A percentile compares a stretch with the other conserved stretches of the same genome.
Conservation (phyloP, 345 rosid species). For the Lepidium didymum region DNA sequence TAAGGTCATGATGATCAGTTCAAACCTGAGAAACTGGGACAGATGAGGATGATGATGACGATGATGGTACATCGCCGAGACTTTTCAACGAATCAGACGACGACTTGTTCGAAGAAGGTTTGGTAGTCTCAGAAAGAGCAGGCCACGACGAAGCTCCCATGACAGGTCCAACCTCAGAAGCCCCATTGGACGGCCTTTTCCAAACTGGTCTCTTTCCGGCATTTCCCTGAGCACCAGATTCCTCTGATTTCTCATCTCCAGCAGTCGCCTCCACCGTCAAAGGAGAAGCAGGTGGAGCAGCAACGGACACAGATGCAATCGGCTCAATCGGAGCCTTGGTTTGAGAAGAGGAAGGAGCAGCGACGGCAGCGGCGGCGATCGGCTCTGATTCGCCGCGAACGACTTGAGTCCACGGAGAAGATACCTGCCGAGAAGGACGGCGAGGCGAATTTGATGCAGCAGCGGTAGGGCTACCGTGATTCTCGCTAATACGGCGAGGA, state of each 20-base stretch:
- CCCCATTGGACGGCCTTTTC: constrained; percentile 62
- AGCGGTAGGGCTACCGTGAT: constrained; percentile 12
- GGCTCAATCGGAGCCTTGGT: constrained; percentile 19
- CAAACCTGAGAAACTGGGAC: constrained; percentile 20
- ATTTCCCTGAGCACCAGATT: constrained; percentile 34
- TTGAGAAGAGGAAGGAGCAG: constrained; percentile 17
- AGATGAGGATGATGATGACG: neutral
- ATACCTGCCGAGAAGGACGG: constrained; percentile 17
- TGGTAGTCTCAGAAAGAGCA: constrained; percentile 44
- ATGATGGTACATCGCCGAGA: constrained; percentile 18
- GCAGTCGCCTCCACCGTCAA: constrained; percentile 16
- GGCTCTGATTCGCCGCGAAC: constrained; percentile 30
- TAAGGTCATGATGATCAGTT: neutral
- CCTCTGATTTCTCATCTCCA: constrained; percentile 28
- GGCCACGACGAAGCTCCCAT: constrained; percentile 36
- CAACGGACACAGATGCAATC: neutral
- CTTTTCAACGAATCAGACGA: constrained; percentile 31
- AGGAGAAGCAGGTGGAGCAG: constrained; percentile 24
- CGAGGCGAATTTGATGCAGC: constrained; percentile 1
- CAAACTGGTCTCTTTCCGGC: constrained; percentile 64
- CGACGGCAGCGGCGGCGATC: constrained; percentile 6
- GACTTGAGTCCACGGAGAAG: constrained; percentile 29
- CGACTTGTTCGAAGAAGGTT: constrained; percentile 33
- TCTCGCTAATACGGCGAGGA: constrained; percentile 16
- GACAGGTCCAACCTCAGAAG: constrained; percentile 42